Conservation (phyloP, 202 grass and related monocot genomes). For the Eragrostis tef region DNA sequence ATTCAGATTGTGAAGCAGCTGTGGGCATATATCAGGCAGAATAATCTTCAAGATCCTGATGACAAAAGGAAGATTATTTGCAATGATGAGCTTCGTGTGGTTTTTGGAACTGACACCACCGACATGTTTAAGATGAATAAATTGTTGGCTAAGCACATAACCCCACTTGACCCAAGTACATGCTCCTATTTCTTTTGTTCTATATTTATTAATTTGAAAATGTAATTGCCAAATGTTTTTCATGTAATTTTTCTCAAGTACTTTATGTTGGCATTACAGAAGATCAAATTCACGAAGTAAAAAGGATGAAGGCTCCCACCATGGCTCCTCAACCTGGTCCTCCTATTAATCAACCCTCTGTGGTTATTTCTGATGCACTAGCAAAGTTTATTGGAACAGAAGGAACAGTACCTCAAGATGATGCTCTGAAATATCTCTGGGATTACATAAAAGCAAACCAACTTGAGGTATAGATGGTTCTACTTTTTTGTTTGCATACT, state of each 20-base stretch:
- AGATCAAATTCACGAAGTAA: conserved; percentile 51
- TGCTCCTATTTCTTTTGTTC: conserved; percentile 29
- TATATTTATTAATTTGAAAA: conserved; percentile 26
- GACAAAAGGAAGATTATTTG: conserved; percentile 99
- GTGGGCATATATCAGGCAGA: conserved; percentile 94
- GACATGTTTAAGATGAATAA: conserved; percentile 99
- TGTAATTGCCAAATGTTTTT: conserved; percentile 15
- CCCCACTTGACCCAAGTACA: conserved; percentile 78
- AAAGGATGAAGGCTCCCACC: conserved; percentile 59
- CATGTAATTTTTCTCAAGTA: conserved; percentile 35
- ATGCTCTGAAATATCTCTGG: conserved; percentile 76
- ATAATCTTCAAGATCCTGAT: conserved; percentile 98
- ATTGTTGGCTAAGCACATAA: conserved; percentile 96
- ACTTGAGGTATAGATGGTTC: conserved; percentile 70
- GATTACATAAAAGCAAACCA: conserved; percentile 95
- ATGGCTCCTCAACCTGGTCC: conserved; percentile 47
- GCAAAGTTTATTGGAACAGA: conserved; percentile 82
- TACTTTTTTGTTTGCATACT: conserved; percentile 10
- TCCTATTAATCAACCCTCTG: conserved; percentile 47
- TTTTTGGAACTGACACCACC: conserved; percentile 91
- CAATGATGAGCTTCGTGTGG: conserved; percentile 85
- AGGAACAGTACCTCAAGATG: conserved; percentile 64
- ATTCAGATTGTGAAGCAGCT: conserved; percentile 97
- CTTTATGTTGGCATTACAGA: conserved; percentile 55
- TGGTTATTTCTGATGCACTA: conserved; percentile 80